Base-by-base conservation (phyloP, 345 rosid species). In the Cochlearia excelsa region DNA sequence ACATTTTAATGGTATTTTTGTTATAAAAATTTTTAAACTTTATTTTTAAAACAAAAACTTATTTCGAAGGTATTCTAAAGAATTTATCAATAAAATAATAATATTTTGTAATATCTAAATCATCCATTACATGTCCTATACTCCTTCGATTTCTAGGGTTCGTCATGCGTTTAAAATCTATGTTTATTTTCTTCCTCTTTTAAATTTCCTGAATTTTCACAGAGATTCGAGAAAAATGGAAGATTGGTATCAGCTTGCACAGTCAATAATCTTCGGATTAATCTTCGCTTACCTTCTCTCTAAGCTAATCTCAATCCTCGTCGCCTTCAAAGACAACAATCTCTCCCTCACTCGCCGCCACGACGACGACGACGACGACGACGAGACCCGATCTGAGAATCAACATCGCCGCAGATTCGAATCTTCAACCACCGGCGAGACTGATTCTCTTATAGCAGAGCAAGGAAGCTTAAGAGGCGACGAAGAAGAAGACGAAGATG, bases 281-380 rank as follows among this genome's bases (percentile, higher is more conserved):
- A 59, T 92, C 60, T 86, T 92, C 81, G 73, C 98, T 35, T 92
- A 80, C 79, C 93, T 92, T 52, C 76, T 92, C 9, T 95, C 98
- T 28, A 92, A 88, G 73, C 84, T 92, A 44, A 92, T 92, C 69
- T 86, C 98, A 37, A 33, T 88, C 41, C 80, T 88, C 70, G 68
- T 87, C 57, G 75, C 95, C 3, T 88, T 92, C 77, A 83, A 77
- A 73, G 80, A 85, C 28, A 95, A 86, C 10, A 89, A 82, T 46
- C 86, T 92, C 71, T 58, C 82, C 40, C 51, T 84, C 68, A 71
- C 84, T 16, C 93, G 96, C 31, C n/a, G 46, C 63, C 41, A 56
- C 51, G 11, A 37, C 5, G 40, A 37, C 5, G 6, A 16, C 23
- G 6, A 16, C 23, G 23, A 16, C 23, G 23, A 56, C 51, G 11